Evolutionary conservation across 2,329 filamentous ascomycete genomes (phyloP).

Genomic region (Nemania sp.): DNA sequence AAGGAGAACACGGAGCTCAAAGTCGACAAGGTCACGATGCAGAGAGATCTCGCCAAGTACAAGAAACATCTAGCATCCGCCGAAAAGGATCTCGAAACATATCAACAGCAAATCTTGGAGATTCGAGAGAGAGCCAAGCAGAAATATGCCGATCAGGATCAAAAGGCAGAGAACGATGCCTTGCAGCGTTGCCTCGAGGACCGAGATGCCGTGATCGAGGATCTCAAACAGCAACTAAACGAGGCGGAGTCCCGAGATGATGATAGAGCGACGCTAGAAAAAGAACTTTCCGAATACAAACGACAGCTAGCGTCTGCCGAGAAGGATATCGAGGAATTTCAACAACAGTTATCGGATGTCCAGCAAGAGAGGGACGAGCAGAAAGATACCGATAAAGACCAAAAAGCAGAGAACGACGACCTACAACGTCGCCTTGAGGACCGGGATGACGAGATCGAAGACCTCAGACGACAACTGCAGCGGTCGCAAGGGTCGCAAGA

Average conservation of each 20-base stretch:
- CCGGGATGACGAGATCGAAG: slow-evolving; percentile 63
- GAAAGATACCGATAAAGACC: slow-evolving; percentile 72
- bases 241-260: not conserved
- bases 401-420: slow-evolving; percentile 39
- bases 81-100: slow-evolving; percentile 84
- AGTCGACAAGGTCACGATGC: slow-evolving; percentile 85
- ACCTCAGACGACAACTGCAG: slow-evolving; percentile 56
- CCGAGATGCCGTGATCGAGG: slow-evolving; percentile 63
- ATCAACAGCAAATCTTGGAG: slow-evolving; percentile 79
- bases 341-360: slow-evolving; percentile 78
- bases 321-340: slow-evolving; percentile 82
- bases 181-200: slow-evolving; percentile 62
- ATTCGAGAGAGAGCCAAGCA: slow-evolving; percentile 81
- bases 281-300: slow-evolving; percentile 82
- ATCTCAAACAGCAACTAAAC: slow-evolving; percentile 57
- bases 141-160: slow-evolving; percentile 72
- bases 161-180: slow-evolving; percentile 64
- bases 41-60: slow-evolving; percentile 82
- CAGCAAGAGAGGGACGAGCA: slow-evolving; percentile 75
- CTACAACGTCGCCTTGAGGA: not conserved
- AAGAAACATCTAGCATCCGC: slow-evolving; percentile 82
- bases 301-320: slow-evolving; percentile 84
- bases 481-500: slow-evolving; percentile 40
- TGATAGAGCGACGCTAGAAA: slow-evolving; percentile 67
- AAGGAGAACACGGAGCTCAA: slow-evolving; percentile 97